phyloP scores from a whole-genome alignment of 768 basidiomycete genomes.

The Lyophyllum semitale region DNA sequence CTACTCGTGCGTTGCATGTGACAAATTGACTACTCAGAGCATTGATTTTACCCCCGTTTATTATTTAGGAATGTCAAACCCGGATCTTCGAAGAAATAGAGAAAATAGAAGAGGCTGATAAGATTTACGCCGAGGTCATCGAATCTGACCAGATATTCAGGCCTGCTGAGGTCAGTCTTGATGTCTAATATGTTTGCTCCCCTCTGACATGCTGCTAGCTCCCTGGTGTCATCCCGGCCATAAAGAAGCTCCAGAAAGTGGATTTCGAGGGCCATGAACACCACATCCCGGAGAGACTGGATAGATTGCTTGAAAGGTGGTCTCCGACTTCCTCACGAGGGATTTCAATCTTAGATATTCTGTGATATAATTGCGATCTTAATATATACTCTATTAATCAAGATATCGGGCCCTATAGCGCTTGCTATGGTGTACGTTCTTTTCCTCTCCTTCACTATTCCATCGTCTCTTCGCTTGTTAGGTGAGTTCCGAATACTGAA shows the following conservation, averaged over 20 bases:
- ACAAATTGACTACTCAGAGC: neutral
- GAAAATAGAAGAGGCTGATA: slow-evolving; percentile 21
- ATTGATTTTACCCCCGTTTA: neutral
- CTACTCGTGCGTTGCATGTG: neutral
- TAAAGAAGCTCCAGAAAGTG: slow-evolving; percentile 19
- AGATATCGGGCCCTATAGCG: too few species aligned
- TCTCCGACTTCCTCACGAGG: slow-evolving; percentile 15
- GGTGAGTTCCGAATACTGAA: too few species aligned
- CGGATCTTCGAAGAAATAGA: slow-evolving; percentile 7
- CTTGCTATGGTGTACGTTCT: neutral
- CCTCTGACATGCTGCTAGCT: slow-evolving; percentile 17
- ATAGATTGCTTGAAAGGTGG: slow-evolving; percentile 19
- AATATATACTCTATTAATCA: too few species aligned
- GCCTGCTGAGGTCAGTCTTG: slow-evolving; percentile 1
- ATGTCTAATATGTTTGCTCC: neutral
- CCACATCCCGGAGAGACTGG: slow-evolving; percentile 17
- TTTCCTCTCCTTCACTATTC: too few species aligned
- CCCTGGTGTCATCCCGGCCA: slow-evolving; percentile 23
- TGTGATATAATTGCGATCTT: too few species aligned
- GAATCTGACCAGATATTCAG: slow-evolving; percentile 9
- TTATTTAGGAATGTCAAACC: neutral
- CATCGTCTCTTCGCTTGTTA: too few species aligned
- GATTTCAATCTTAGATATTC: neutral
- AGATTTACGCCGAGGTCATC: slow-evolving; percentile 15
- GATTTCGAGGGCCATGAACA: slow-evolving; percentile 24